Base-by-base conservation (phyloP, 495 filamentous ascomycete genomes). In the Amphirosellinia nigrospora region DNA sequence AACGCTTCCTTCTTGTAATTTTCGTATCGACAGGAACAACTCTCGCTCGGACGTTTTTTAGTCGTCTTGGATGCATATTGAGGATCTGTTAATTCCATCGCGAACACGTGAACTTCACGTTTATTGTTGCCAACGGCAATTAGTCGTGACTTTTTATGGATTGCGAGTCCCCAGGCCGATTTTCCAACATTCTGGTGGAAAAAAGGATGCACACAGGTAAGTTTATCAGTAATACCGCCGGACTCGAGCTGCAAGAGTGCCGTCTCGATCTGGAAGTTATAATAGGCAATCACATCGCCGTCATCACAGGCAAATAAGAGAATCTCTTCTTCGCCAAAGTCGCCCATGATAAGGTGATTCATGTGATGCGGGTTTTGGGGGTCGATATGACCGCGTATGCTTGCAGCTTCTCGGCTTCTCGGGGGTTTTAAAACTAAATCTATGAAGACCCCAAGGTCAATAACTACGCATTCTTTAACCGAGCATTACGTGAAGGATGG, bases 121-220 rank as follows among this genome's bases (percentile, higher is more conserved):
- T 73, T 86, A 74, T 99, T 98, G 0, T 92, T 88, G 64, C 90
- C 89, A 21, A 95, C 90, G 0, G 94, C 96, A 64, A 99, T 87
- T 45, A 97, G 78, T 3, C 94, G 86, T 15, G 91, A 90, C 69
- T 89, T 83, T 71, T 90, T 88, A 73, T 98, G 95, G 16, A 96
- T 86, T 8, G 95, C 92, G 43, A 99, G 75, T 0, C 96, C 96
- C 96, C 96, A 99, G 4, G 93, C 95, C 69, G 92, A 94, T 32
- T 76, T 79, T 1, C 85, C 87, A 23, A 98, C 93, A 78, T 91
- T 91, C 64, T 91, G 85, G 73, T 89, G 86, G 67, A 96, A 93
- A 77, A 94, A 92, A 0, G 89, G 84, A 60, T 79, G 71, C 38
- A 77, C 76, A 13, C 41, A 21, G 10, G 59, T 41, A 16, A 41